Conservation (phyloP, 306 rosid species). For the Citrullus mucosospermus region DNA sequence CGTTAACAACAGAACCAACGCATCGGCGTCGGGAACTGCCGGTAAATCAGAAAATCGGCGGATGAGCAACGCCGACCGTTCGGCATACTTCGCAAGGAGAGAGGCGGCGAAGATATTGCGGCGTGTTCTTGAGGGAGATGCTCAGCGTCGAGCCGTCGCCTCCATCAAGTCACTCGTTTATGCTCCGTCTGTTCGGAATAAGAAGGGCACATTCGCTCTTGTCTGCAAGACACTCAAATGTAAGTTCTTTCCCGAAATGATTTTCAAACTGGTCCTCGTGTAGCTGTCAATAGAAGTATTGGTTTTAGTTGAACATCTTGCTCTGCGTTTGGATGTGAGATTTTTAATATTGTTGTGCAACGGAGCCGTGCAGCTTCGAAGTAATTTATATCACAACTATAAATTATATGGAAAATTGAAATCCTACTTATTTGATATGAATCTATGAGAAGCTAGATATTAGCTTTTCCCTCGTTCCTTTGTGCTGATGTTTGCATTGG, state of each 20-base stretch:
- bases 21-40: conserved; percentile 8
- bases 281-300: neutral
- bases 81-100: conserved; percentile 65
- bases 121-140: conserved; percentile 64
- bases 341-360: neutral
- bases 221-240: conserved; percentile 82
- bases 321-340: neutral
- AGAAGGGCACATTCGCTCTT: conserved; percentile 78
- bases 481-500: neutral
- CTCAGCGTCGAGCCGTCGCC: conserved; percentile 67
- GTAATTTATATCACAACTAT: neutral
- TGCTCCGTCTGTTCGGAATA: conserved; percentile 68
- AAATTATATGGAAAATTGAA: neutral
- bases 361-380: neutral
- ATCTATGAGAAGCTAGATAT: neutral
- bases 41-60: conserved; percentile 13
- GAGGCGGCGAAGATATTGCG: conserved; percentile 76
- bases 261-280: neutral
- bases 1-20: conserved; percentile 2
- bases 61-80: conserved; percentile 51
- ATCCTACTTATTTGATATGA: neutral
- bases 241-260: conserved; percentile 15
- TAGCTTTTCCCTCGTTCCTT: neutral
- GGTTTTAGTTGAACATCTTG: neutral
- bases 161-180: conserved; percentile 82